These are phyloP conservation scores for Diaporthe australafricana DNA, from an alignment of 2,329 filamentous ascomycete genomes.

Conservation along the genomic window DNA sequence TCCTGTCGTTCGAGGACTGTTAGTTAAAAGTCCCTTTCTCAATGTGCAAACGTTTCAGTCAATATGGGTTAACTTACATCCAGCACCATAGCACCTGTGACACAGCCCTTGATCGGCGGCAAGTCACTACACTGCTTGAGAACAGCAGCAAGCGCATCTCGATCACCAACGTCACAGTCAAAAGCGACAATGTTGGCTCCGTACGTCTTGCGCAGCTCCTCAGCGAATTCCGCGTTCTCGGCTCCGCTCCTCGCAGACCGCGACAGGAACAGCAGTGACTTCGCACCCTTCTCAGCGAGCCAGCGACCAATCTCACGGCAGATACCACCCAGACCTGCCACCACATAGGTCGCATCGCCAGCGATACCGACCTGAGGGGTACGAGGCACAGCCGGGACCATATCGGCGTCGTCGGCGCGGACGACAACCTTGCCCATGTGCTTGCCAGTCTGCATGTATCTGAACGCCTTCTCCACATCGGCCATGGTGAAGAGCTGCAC, in stretches of 20 bases:
- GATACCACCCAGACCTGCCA: slow-evolving; percentile 49
- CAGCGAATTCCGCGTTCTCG: slow-evolving; percentile 14
- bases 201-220: background rate
- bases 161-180: slow-evolving; percentile 46
- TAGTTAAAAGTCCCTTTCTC: background rate
- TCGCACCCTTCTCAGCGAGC: slow-evolving; percentile 29
- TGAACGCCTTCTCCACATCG: background rate
- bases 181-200: slow-evolving; percentile 42
- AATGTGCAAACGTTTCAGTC: background rate
- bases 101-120: slow-evolving; percentile 49
- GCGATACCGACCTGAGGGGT: background rate
- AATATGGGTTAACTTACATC: background rate
- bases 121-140: slow-evolving; percentile 39
- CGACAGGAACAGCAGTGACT: background rate
- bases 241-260: background rate
- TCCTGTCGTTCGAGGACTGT: background rate
- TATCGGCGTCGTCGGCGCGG: background rate
- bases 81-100: slow-evolving; percentile 47
- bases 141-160: slow-evolving; percentile 42
- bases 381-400: slow-evolving; percentile 27
- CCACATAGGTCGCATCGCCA: slow-evolving; percentile 45
- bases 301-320: slow-evolving; percentile 45
- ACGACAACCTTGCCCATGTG: slow-evolving; percentile 33
- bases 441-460: slow-evolving; percentile 22
- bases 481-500: background rate